These are phyloP conservation scores for Nicotiana knightiana DNA, from an alignment of 257 asterid genomes.

Conservation along the genomic window DNA sequence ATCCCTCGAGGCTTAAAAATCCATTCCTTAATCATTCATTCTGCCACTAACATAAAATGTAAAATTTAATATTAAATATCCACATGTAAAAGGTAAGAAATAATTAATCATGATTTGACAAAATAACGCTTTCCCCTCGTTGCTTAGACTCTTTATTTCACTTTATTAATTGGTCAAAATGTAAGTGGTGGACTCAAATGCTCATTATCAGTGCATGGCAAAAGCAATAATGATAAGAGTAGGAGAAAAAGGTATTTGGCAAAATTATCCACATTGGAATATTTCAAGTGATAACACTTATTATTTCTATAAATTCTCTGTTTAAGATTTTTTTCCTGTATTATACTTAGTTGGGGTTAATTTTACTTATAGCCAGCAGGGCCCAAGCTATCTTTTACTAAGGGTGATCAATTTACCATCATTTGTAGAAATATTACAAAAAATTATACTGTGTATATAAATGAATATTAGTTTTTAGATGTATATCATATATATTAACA, in stretches of 20 bases:
- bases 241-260: neutral
- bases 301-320: too few species aligned
- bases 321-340: too few species aligned
- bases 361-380: too few species aligned
- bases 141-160: neutral
- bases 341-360: too few species aligned
- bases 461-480: too few species aligned
- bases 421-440: too few species aligned
- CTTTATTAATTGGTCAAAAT: neutral
- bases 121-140: neutral
- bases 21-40: neutral
- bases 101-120: neutral
- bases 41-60: neutral
- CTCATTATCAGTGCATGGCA: neutral
- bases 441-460: too few species aligned
- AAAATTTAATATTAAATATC: neutral
- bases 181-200: neutral
- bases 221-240: neutral
- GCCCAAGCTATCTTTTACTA: too few species aligned
- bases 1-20: neutral
- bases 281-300: neutral
- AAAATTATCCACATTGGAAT: neutral
- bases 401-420: too few species aligned
- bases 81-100: neutral
- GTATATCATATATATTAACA: too few species aligned